Base-by-base conservation (phyloP, 1,284 basidiomycete genomes). In the Uromyces viciae-fabae region DNA sequence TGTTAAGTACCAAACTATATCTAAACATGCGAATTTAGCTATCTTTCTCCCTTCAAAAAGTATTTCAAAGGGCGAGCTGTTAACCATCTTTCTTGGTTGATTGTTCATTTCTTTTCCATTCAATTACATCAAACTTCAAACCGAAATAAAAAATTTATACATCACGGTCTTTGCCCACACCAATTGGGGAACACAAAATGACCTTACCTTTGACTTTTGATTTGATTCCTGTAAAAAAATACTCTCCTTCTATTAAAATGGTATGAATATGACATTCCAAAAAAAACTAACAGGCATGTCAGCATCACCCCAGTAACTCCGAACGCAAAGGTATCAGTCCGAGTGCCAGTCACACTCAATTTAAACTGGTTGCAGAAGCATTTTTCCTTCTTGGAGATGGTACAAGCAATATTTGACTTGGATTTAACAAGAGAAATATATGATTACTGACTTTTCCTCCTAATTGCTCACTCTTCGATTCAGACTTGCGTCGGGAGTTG, bases 271-370 rank as follows among this genome's bases (percentile, higher is more conserved):
- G 43, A 71, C 68, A 46, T 64, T n/a, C 14, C n/a, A 9, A 46
- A 56, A n/a, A 19, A 46, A 11, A 3, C 43, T 38, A 33, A 46
- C 54, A 74, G 72, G 72, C 72, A 38, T 74, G 72, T 46, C 72
- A 60, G 22, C 69, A 72, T 54, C 69, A 72, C 52, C 69, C 69
- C 38, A 49, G 69, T 38, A 72, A 72, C 14, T 72, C 69, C 25
- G 69, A 72, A 33, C 40, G n/a, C 2, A 40, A 66, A 66, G 38
- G 5, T 42, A 66, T 66, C 64, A 66, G 14, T 36, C 15, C 64
- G 28, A 66, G 25, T n/a, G 38, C 64, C 64, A 66, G 43, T 66
- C 66, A 68, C 40, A 68, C 66, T 17, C 66, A 68, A 31, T 72
- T 72, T 19, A 52, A 46, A 36, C 36, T 54, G 69, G 69, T 46